Evolutionary conservation across 345 rosid species (phyloP).

Genomic region (Erodium maritimum): DNA sequence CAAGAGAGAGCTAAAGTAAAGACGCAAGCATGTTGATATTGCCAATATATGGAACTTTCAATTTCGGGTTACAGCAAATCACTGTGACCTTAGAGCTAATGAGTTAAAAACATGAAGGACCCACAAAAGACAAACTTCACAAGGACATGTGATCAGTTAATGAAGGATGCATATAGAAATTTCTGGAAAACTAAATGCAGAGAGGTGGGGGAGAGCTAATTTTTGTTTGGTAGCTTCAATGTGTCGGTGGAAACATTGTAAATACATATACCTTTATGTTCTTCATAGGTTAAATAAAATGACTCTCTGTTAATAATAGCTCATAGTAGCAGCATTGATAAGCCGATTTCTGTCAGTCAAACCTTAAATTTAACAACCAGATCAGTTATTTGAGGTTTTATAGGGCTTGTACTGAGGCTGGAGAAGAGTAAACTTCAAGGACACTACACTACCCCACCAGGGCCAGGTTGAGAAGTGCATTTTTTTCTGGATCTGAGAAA

Average conservation of each 20-base stretch:
- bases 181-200: not conserved
- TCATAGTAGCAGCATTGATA: not conserved
- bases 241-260: not conserved
- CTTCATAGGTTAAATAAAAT: not conserved
- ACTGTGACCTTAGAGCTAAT: too few relatives aligned
- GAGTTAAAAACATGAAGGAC: not conserved
- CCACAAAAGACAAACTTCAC: not conserved
- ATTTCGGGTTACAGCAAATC: too few relatives aligned
- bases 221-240: not conserved
- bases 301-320: not conserved
- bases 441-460: not conserved
- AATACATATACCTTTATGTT: not conserved
- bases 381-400: too few relatives aligned
- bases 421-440: not conserved
- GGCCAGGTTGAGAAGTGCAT: too few relatives aligned
- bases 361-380: not conserved
- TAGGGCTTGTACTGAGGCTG: not conserved
- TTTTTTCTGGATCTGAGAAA: too few relatives aligned
- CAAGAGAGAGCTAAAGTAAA: too few relatives aligned
- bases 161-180: not conserved
- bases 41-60: too few relatives aligned
- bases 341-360: not conserved
- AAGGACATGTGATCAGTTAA: too few relatives aligned
- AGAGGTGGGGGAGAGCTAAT: not conserved
- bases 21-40: too few relatives aligned